Conservation (phyloP, 257 asterid species). For the Anisodus tanguticus region DNA sequence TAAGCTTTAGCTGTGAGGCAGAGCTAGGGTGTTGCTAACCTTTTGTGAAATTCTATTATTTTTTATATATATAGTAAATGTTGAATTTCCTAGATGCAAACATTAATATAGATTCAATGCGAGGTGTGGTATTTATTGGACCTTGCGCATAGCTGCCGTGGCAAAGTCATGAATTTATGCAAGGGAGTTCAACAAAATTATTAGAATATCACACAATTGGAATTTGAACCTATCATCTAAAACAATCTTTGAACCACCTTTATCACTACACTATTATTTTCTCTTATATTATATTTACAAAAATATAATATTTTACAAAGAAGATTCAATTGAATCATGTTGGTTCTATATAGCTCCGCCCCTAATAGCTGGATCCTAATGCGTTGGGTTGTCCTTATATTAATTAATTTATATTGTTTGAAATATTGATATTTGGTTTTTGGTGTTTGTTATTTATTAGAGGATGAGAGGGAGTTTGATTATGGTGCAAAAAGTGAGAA, state of each 20-base stretch:
- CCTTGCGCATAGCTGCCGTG: neutral
- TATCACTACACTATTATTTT: neutral
- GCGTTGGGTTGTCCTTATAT: neutral
- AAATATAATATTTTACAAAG: too few relatives aligned
- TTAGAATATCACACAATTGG: neutral
- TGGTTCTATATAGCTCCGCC: too few relatives aligned
- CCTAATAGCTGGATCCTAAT: neutral
- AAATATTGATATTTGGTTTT: neutral
- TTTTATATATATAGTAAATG: too few relatives aligned
- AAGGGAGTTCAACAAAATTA: neutral
- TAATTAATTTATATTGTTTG: neutral
- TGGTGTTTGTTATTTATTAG: constrained; percentile 24
- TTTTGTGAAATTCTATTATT: too few relatives aligned
- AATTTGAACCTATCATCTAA: neutral
- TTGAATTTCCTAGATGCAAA: neutral
- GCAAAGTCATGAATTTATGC: neutral
- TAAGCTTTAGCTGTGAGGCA: neutral
- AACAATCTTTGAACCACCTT: neutral
- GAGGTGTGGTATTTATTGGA: neutral
- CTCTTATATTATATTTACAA: neutral
- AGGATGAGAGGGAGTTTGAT: constrained; percentile 37
- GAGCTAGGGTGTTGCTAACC: too few relatives aligned
- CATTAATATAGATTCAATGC: neutral
- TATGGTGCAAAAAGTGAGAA: constrained; percentile 22
- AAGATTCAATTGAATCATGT: too few relatives aligned